phyloP scores from a whole-genome alignment of 116 monocot genomes.

The Trichopus zeylanicus region DNA sequence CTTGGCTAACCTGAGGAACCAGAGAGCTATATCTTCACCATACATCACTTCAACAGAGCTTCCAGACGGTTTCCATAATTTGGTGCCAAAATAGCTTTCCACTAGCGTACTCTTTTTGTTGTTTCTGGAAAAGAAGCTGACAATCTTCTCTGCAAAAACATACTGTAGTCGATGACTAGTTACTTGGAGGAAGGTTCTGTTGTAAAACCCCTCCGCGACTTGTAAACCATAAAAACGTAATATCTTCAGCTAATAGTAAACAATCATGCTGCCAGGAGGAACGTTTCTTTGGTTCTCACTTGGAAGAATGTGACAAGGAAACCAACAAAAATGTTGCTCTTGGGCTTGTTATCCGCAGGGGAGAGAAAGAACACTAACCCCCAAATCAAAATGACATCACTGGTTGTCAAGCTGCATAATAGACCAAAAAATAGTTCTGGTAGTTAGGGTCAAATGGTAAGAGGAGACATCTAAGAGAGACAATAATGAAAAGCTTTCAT shows the following conservation, averaged over 20 bases:
- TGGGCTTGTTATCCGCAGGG: background rate
- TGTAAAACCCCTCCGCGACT: background rate
- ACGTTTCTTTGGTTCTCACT: background rate
- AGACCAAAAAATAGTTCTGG: background rate
- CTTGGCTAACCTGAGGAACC: background rate
- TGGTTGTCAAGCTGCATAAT: background rate
- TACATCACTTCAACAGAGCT: background rate
- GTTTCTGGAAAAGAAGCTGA: background rate
- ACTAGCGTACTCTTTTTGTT: background rate
- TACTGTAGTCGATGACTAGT: background rate
- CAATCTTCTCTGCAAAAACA: background rate
- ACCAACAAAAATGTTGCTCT: background rate
- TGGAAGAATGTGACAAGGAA: background rate
- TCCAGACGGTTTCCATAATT: background rate
- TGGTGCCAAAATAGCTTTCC: background rate
- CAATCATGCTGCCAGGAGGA: background rate
- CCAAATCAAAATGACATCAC: background rate
- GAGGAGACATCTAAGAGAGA: background rate
- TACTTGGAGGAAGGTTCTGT: background rate
- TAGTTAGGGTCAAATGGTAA: background rate
- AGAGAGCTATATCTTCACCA: background rate
- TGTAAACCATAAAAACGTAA: background rate
- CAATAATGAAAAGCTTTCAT: background rate
- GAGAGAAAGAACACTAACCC: background rate
- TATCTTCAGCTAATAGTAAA: background rate